phyloP scores from a whole-genome alignment of 169 alveolate genomes.

The Eimeria mitis region DNA sequence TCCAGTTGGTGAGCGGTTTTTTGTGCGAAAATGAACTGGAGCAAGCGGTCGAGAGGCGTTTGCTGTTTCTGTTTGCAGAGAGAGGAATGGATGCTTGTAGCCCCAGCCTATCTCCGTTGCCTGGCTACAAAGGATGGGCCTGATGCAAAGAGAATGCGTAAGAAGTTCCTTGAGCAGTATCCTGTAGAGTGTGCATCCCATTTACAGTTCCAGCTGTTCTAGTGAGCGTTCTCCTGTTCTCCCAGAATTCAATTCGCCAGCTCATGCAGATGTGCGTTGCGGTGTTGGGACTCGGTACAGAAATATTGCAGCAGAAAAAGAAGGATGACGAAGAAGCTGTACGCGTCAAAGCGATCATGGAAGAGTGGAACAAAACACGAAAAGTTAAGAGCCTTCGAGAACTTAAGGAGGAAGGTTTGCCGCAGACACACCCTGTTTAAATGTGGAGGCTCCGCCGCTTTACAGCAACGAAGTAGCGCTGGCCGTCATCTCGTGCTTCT shows the following conservation, averaged over 20 bases:
- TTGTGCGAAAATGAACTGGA: not conserved
- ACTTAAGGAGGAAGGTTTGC: constrained; percentile 65
- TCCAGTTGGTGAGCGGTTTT: not conserved
- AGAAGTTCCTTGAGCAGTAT: not conserved
- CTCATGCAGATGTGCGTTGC: not conserved
- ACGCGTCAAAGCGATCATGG: constrained; percentile 78
- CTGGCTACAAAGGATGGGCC: constrained; percentile 30
- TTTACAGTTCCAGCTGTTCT: not conserved
- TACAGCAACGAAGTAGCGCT: not conserved
- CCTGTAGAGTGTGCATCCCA: not conserved
- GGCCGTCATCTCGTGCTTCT: not conserved
- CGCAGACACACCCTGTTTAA: not conserved
- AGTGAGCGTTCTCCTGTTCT: not conserved
- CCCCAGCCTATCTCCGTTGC: constrained; percentile 79
- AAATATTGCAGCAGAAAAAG: constrained; percentile 69
- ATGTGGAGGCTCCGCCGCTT: not conserved
- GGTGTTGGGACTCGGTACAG: constrained; percentile 41
- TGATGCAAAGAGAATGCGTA: constrained; percentile 42
- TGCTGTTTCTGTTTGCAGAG: constrained; percentile 8
- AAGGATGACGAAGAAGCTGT: constrained; percentile 72
- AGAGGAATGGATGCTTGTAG: constrained; percentile 82
- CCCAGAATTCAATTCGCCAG: not conserved
- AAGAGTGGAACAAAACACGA: constrained; percentile 75
- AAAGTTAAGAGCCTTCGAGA: constrained; percentile 67
- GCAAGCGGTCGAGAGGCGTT: not conserved